Evolutionary conservation across 345 rosid genomes (phyloP), one percentile per base, ranked within the genome.

Genomic region (Pistacia vera): DNA sequence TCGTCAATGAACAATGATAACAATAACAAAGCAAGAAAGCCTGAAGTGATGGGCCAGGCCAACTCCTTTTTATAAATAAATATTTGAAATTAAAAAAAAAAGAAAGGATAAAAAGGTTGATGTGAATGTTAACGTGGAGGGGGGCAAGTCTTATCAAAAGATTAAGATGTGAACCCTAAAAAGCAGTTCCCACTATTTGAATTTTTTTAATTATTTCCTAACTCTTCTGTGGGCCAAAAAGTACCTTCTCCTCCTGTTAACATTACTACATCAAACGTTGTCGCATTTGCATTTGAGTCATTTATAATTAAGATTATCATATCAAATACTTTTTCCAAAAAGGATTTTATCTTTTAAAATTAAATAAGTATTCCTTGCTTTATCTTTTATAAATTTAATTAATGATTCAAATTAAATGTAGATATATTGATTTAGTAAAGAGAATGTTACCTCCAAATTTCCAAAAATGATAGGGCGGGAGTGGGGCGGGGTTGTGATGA

Each of bases 61-160:
- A 38, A 66, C 46, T 7, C 66, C 57, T 35, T 70, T 20, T 14
- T 41, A 41, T 5, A 41, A 5, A 41, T 41, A 2, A 38, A 22
- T 51, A 72, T 59, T 25, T n/a, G 0, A 5, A 59, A 57, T 25
- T 25, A 4, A 2, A n/a, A 80, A 63, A 66, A 57, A 74, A 73
- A 64, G 66, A 76, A 65, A 70, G 44, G 46, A 55, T 58, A 44
- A 11, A 58, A 66, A 54, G 55, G 18, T 36, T 5, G n/a, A 12
- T 11, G 3, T 14, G 14, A 16, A 52, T 79, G 83, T 79, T 85
- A 83, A 81, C 74, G 79, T 82, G 79, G 86, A 83, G 83, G 83
- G 83, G 78, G 86, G 87, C 88, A 88, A 74, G 85, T 85, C 85
- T 82, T 82, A 70, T 89, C 89, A 85, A 80, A 85, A 87, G 92